Conservation (phyloP, 768 basidiomycete species). For the Vishniacozyma victoriae region DNA sequence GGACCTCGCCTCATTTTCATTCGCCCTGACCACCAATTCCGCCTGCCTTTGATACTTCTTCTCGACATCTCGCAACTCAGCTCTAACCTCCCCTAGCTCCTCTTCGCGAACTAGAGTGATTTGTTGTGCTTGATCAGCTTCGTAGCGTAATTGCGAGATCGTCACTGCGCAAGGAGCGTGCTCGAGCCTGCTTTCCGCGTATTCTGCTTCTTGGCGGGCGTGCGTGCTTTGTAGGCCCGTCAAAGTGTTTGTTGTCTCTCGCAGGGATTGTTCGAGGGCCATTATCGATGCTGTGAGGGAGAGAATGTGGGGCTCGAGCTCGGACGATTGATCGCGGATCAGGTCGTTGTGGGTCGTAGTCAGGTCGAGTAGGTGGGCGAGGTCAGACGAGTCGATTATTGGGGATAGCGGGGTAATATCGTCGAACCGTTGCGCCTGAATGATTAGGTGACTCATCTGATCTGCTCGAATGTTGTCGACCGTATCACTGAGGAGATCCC, state of each 20-base stretch:
- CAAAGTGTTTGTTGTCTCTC: neutral
- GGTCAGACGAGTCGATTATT: no score
- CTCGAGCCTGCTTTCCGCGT: neutral
- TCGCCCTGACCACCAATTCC: conserved; percentile 26
- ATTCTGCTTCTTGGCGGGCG: neutral
- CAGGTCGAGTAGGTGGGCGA: no score
- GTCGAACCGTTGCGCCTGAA: no score
- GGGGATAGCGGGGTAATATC: no score
- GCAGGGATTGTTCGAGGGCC: neutral
- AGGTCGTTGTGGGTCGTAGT: neutral
- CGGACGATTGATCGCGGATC: no score
- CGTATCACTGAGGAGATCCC: no score
- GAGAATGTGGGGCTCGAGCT: no score
- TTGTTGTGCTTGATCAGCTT: conserved; percentile 2
- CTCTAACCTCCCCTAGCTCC: conserved; percentile 7
- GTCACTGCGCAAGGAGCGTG: neutral
- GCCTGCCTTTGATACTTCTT: conserved; percentile 12
- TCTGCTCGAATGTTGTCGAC: no score
- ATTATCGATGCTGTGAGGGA: neutral
- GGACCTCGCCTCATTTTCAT: conserved; percentile 20
- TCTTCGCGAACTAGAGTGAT: neutral
- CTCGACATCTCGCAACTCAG: conserved; percentile 10
- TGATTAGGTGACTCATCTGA: no score
- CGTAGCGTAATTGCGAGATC: neutral
- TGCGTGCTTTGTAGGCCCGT: neutral